Evolutionary conservation across 2,329 filamentous ascomycete species (phyloP), one percentile per base, ranked within the genome.

Genomic region (Sclerotinia sclerotiorum): DNA sequence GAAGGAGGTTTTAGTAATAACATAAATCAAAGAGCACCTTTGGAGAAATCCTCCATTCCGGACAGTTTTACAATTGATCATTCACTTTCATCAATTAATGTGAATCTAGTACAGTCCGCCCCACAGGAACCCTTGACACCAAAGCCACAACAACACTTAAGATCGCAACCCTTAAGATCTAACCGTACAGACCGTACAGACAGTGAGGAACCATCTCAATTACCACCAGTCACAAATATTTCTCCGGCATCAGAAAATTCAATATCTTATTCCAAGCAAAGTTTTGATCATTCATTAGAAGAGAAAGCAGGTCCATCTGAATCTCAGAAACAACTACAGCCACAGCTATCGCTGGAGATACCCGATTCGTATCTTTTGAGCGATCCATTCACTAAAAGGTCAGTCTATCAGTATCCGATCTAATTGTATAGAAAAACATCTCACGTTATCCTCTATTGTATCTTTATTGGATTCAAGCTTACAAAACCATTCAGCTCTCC

Each of bases 71-170:
- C n/a, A 21, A 62, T 49, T 54, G 60, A 51, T 4, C 54, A 55
- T 46, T 54, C 32, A 54, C 21, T 27, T 2, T 46, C 35, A 46
- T 61, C 56, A 46, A 44, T 63, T 51, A 35, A 54, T 51, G 8
- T 54, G 19, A 21, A 8, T 42, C 42, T 52, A 32, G 35, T 24
- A 27, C 61, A 39, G 48, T 49, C 48, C 8, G 65, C 55, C 65
- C 44, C 55, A 67, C 65, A 17, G 46, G 65, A 32, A 61, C 61
- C 65, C 56, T 61, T 49, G 65, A 58, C 44, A 63, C 60, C 54
- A n/a, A 57, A 57, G 39, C n/a, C 58, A 39, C 60, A 63, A 24
- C 44, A 61, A 19, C 46, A 39, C 24, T n/a, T 8, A 51, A 63
- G 29, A 51, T 19, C 46, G 32, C 46, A 63, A 27, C 46, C 46